Evolutionary conservation across 2,329 filamentous ascomycete genomes (phyloP).

Genomic region (Truncatella angustata): DNA sequence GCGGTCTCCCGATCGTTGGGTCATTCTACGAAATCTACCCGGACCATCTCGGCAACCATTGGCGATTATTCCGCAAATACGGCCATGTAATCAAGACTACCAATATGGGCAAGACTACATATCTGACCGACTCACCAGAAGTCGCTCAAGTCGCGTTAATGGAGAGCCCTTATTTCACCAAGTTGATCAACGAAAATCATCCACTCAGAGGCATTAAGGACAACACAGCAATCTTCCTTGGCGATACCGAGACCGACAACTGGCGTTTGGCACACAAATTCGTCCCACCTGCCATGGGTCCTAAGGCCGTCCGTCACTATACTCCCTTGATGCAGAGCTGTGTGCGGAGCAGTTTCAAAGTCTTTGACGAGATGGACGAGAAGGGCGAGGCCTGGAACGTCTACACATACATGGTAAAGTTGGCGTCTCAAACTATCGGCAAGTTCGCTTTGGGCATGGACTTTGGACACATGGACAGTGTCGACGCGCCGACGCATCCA

Average conservation of each 20-base stretch:
- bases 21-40: constrained; percentile 55
- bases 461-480: constrained; percentile 39
- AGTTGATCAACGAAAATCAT: constrained; percentile 49
- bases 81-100: constrained; percentile 50
- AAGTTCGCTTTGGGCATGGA: constrained; percentile 43
- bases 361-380: constrained; percentile 49
- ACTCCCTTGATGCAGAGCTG: constrained; percentile 56
- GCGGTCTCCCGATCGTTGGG: constrained; percentile 45
- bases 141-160: constrained; percentile 43
- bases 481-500: constrained; percentile 46
- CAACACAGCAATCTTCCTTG: constrained; percentile 40
- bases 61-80: constrained; percentile 50
- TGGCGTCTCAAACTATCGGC: constrained; percentile 42
- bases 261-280: constrained; percentile 59
- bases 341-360: constrained; percentile 47
- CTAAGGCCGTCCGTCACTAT: constrained; percentile 61
- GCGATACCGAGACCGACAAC: constrained; percentile 50
- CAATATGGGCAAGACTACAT: constrained; percentile 48
- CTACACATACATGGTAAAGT: constrained; percentile 48
- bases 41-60: constrained; percentile 56
- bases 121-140: constrained; percentile 48
- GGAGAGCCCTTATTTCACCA: constrained; percentile 52
- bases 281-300: constrained; percentile 54
- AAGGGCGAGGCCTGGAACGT: constrained; percentile 45
- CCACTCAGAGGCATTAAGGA: constrained; percentile 42